Evolutionary conservation across 2,329 filamentous ascomycete genomes (phyloP).

Genomic region (Coniella lustricola): DNA sequence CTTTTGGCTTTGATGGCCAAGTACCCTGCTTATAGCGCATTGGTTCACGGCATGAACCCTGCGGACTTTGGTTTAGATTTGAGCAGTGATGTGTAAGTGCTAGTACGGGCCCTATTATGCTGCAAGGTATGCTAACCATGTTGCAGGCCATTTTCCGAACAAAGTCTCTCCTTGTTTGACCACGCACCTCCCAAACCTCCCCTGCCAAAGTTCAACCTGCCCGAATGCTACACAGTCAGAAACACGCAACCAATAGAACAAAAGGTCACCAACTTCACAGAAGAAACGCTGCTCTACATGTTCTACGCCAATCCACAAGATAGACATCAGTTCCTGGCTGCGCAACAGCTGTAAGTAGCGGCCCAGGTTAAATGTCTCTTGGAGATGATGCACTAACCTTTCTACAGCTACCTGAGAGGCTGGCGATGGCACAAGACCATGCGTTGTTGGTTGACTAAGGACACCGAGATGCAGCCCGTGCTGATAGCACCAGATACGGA

Average conservation of each 20-base stretch:
- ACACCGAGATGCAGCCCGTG: constrained; percentile 58
- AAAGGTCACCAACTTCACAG: constrained; percentile 60
- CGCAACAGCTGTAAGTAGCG: constrained; percentile 50
- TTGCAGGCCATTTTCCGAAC: constrained; percentile 46
- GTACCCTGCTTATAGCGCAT: constrained; percentile 55
- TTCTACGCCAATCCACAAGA: constrained; percentile 62
- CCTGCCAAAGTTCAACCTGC: constrained; percentile 50
- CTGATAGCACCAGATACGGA: constrained; percentile 52
- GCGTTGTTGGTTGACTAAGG: constrained; percentile 61
- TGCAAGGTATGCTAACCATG: background rate
- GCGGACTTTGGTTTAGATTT: constrained; percentile 51
- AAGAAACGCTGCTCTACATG: constrained; percentile 63
- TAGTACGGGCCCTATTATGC: background rate
- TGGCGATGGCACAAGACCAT: constrained; percentile 65
- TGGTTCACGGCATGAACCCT: constrained; percentile 54
- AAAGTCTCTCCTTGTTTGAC: constrained; percentile 56
- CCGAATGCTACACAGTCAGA: constrained; percentile 60
- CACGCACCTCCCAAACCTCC: constrained; percentile 51
- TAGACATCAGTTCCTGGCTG: constrained; percentile 56
- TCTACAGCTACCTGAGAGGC: constrained; percentile 50
- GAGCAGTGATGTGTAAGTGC: constrained; percentile 49
- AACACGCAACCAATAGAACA: constrained; percentile 59
- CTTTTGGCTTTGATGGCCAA: constrained; percentile 57
- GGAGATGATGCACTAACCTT: background rate
- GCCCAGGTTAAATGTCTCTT: background rate